Evolutionary conservation across 23 red algal species (phyloP), one percentile per base, ranked within the genome.

Genomic region (Gracilaria gracilis): DNA sequence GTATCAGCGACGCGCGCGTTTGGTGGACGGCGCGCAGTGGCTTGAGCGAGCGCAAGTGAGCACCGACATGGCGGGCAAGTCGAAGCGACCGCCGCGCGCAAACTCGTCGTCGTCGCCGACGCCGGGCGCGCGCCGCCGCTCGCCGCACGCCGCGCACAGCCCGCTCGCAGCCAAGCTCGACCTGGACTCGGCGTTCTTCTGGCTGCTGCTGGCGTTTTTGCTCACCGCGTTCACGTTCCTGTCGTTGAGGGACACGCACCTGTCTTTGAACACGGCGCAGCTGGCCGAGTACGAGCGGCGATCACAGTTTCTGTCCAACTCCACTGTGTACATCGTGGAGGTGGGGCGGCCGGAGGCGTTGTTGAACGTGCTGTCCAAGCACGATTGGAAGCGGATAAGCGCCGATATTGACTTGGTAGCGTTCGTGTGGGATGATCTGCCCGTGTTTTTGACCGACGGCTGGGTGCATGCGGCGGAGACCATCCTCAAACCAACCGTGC

Each of bases 241-340:
- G 31, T 86, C 76, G 55, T 36, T 87, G 36, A 67, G 92, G 7
- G 92, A 87, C 24, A 66, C 50, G 20, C 84, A 87, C 24, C 37
- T 82, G 17, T 57, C 82, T 28, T 37, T 94, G 4, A 82, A 87
- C 62, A 59, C 92, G 21, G 39, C 67, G 15, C 92, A 94, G 50
- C 64, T 87, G 46, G 92, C 92, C 75, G 92, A 94, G 67, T 94
- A 94, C 67, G 92, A 94, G 67, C 83, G 84, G 12, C 82, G 92
- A 27, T 67, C 92, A 16, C 92, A 88, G 51, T 82, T 74, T 48
- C 92, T 94, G n/a, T 87, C 92, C 75, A 94, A 94, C 55, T 88
- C 83, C 9, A 87, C 83, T 39, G 92, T 94, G 27, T 94, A 94
- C 75, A 94, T 94, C 40, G 92, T 94, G 36, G 92, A 94, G 59